These are phyloP conservation scores for Phytophthora brassicae DNA, from an alignment of 352 stramenopile species.

Conservation along the genomic window DNA sequence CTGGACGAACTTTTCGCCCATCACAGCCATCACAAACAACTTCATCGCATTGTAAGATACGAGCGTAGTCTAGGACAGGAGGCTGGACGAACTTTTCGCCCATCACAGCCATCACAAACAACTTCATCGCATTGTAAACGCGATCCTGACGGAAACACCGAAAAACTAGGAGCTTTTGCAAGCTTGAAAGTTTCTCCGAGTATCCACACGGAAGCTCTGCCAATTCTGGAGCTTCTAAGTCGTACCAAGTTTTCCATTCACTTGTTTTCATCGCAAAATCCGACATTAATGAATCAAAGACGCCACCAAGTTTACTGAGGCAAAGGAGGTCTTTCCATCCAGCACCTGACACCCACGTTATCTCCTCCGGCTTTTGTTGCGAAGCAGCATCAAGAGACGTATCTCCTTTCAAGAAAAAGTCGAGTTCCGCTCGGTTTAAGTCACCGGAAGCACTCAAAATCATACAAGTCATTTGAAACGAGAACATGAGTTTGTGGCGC, in stretches of 20 bases:
- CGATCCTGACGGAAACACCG: constrained; percentile 94
- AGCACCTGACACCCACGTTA: constrained; percentile 84
- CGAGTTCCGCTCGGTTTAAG: constrained; percentile 87
- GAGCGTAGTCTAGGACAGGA: constrained; percentile 92
- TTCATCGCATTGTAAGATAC: constrained; percentile 97
- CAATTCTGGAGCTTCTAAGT: constrained; percentile 91
- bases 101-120: constrained; percentile 93
- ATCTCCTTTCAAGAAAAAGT: constrained; percentile 96
- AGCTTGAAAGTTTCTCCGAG: constrained; percentile 66
- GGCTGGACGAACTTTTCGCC: constrained; percentile 95
- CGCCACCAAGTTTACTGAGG: constrained; percentile 68
- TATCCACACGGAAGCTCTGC: constrained; percentile 82
- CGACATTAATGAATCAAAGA: constrained; percentile 52
- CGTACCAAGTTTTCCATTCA: constrained; percentile 94
- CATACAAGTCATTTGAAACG: constrained; percentile 97
- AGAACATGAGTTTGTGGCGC: constrained; percentile 97
- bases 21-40: constrained; percentile 90
- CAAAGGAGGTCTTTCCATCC: constrained; percentile 94
- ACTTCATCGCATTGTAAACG: constrained; percentile 95
- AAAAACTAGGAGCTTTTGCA: constrained; percentile 93
- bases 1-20: constrained; percentile 95
- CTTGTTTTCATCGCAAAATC: constrained; percentile 53
- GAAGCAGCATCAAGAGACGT: constrained; percentile 87
- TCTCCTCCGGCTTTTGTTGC: constrained; percentile 64
- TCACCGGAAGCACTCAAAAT: constrained; percentile 87